phyloP scores from a whole-genome alignment of 192 early-diverging fungal genomes.

The Coemansia javaensis region DNA sequence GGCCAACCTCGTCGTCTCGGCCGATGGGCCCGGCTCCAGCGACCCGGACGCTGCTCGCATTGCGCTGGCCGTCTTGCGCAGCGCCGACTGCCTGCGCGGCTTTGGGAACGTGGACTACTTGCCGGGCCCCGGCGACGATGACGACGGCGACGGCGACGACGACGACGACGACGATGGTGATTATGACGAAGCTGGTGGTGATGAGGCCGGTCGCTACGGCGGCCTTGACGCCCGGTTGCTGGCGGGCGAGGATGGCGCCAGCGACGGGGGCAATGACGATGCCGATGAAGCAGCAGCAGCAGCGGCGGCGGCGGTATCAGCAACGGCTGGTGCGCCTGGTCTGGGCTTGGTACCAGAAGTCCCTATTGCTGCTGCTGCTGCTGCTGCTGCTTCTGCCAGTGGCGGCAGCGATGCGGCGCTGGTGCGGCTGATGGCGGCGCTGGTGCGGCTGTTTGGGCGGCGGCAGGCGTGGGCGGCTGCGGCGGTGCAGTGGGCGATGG shows the following conservation, averaged over 20 bases:
- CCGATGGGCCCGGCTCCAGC: not conserved
- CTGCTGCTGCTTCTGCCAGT: too few relatives aligned
- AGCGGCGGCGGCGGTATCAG: not conserved
- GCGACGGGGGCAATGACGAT: not conserved
- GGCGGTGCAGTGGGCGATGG: slow-evolving; percentile 44
- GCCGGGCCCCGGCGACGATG: not conserved
- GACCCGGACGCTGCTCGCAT: slow-evolving; percentile 33
- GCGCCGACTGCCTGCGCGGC: slow-evolving; percentile 31
- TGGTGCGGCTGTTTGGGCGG: slow-evolving; percentile 30
- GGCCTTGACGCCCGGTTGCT: too few relatives aligned
- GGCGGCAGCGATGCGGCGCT: slow-evolving; percentile 21
- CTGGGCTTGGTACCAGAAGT: too few relatives aligned
- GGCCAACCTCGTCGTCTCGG: slow-evolving; percentile 23
- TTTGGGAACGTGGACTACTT: slow-evolving; percentile 32
- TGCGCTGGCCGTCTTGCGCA: slow-evolving; percentile 23
- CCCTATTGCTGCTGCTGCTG: slow-evolving; percentile 14
- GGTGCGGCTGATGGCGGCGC: slow-evolving; percentile 28
- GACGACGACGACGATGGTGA: not conserved
- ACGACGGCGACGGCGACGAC: too few relatives aligned
- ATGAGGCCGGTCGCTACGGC: too few relatives aligned
- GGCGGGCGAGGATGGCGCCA: too few relatives aligned
- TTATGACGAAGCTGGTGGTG: too few relatives aligned
- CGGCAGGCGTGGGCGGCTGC: slow-evolving; percentile 32
- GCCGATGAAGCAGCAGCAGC: not conserved
- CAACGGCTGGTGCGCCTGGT: too few relatives aligned